A percentile compares a stretch with the other conserved stretches of the same genome.
These are phyloP conservation scores for Scleroderma citrinum DNA, from an alignment of 768 basidiomycete genomes.

Conservation along the genomic window DNA sequence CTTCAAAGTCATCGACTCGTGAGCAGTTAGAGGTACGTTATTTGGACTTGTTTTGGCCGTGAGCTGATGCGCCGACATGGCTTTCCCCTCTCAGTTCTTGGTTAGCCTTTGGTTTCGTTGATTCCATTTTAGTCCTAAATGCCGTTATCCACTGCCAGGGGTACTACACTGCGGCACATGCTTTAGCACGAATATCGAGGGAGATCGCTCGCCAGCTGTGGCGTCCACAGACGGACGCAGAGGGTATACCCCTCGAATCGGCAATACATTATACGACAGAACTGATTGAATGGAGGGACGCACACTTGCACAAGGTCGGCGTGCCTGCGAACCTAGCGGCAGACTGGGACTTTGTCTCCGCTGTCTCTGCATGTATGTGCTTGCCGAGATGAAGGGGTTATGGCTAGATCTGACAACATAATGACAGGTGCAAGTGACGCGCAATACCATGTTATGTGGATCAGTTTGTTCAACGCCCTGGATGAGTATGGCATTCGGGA, in stretches of 20 bases:
- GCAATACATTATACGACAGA: conserved; percentile 50
- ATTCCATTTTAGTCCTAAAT: not conserved
- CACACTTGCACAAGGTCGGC: conserved; percentile 72
- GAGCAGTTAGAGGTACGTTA: conserved; percentile 70
- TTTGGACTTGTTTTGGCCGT: conserved; percentile 1
- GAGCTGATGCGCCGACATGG: conserved; percentile 6
- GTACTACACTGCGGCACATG: conserved; percentile 79
- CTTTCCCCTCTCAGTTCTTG: conserved; percentile 46
- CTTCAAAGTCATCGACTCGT: conserved; percentile 55
- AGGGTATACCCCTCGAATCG: conserved; percentile 71
- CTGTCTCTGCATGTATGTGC: conserved; percentile 55
- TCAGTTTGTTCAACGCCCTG: conserved; percentile 73
- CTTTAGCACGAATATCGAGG: conserved; percentile 77
- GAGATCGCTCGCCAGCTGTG: conserved; percentile 78
- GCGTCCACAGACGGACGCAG: conserved; percentile 68
- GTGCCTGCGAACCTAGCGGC: conserved; percentile 81
- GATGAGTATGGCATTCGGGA: conserved; percentile 84
- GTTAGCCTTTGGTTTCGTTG: conserved; percentile 39
- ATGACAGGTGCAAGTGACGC: conserved; percentile 71
- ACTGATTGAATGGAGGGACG: conserved; percentile 68
- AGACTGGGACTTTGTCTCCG: conserved; percentile 86
- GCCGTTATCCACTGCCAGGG: conserved; percentile 42
- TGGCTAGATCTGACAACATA: not conserved
- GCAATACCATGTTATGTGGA: conserved; percentile 91
- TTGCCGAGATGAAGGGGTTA: not conserved